Conservation (phyloP, 1,139 yeast genomes). For the Nakaseomyces kungkrabaensis region DNA sequence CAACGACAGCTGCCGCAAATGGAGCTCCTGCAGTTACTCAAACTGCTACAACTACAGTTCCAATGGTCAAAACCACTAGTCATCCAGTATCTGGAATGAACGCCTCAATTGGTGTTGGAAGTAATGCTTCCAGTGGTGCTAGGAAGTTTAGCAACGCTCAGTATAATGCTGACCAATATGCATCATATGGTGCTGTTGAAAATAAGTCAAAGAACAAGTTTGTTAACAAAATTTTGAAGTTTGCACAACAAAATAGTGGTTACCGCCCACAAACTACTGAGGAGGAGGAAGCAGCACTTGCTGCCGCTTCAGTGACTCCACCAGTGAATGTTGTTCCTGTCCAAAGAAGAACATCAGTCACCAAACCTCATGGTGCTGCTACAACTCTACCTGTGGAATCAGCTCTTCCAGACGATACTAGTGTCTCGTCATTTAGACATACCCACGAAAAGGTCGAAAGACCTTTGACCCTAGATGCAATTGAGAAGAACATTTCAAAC, state of each 20-base stretch:
- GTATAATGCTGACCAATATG: background rate
- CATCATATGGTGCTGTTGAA: conserved; percentile 7
- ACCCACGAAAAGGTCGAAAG: background rate
- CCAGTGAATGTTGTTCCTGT: conserved; percentile 2
- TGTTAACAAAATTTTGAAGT: conserved; percentile 23
- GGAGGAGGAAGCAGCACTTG: conserved; percentile 5
- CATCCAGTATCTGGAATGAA: background rate
- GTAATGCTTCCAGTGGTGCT: conserved; percentile 4
- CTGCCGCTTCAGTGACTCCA: background rate
- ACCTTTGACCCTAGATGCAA: background rate
- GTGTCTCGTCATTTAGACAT: conserved; percentile 8
- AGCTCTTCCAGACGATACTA: conserved; percentile 4
- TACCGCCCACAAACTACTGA: conserved; percentile 21
- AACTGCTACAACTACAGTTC: background rate
- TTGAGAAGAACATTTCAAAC: background rate
- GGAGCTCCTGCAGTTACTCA: background rate
- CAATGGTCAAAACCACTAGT: background rate
- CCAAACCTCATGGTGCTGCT: conserved; percentile 10
- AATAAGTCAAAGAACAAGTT: conserved; percentile 19
- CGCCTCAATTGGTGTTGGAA: background rate
- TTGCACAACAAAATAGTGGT: conserved; percentile 28
- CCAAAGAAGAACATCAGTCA: conserved; percentile 1
- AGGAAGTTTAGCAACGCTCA: conserved; percentile 3
- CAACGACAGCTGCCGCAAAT: background rate
- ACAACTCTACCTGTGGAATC: conserved; percentile 12